Base-by-base conservation (phyloP, 192 early-diverging fungal species). In the Coemansia sp. region DNA sequence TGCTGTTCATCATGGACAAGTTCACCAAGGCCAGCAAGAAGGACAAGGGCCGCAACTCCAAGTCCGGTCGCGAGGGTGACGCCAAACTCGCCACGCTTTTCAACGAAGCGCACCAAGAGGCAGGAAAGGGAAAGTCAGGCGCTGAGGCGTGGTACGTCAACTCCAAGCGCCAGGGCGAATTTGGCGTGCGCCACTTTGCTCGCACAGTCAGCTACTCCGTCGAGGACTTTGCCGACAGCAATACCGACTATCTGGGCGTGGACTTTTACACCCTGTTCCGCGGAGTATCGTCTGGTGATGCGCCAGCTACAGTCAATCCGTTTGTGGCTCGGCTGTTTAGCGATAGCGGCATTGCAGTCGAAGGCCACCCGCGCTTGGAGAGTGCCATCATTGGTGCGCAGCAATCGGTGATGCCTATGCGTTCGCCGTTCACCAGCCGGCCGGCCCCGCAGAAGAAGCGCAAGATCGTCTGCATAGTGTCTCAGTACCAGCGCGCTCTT, bases 251-350 rank as follows among this genome's bases (percentile, higher is more conserved):
- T 45, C 75, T 96, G 19, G 90, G 89, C 69, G 85, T 90, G 2
- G 93, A 96, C 72, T 93, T 94, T 80, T 90, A 95, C 39, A 87
- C 90, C 7, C 79, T 97, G 53, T 92, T 97, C 87, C 88, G 93
- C 42, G 91, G 92, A 3, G 86, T 75, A 2, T 73, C 77, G 2
- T 48, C 71, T 0, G 46, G 62, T 41, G 81, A 78, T 55, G 50
- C 72, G 12, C 77, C 87, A 6, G 75, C 86, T 5, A 89, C 92
- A 11, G 82, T 77, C 62, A 92, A 93, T 67, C 79, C 86, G 2
- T 95, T 96, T 69, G 82, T 94, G 44, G 83, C 87, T 10, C 88
- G 89, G 34, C 69, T 96, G 45, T 93, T 96, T 68, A 87, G 88
- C 15, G 91, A 93, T 48, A 85, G 84, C 38, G 84, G 84, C 38